Percentiles rank a stretch among this genome's conserved stretches.
phyloP scores from a whole-genome alignment of 441 rosid species.

The Francoa sonchifolia region DNA sequence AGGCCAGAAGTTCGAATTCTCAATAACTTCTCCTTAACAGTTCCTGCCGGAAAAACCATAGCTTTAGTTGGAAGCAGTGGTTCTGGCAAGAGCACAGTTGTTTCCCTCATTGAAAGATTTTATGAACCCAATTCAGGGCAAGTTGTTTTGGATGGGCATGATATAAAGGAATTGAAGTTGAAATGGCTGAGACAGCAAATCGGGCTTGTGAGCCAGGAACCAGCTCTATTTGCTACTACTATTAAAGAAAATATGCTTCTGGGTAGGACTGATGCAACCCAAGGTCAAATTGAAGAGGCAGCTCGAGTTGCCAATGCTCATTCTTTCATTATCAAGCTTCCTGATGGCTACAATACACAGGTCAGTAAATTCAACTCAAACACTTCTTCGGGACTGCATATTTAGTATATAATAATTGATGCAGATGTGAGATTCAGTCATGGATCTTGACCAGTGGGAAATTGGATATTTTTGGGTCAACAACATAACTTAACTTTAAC shows the following conservation, averaged over 20 bases:
- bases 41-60: constrained; percentile 92
- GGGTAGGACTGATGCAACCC: constrained; percentile 85
- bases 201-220: constrained; percentile 98
- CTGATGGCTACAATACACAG: constrained; percentile 94
- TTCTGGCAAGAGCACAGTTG: constrained; percentile 97
- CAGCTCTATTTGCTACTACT: constrained; percentile 87
- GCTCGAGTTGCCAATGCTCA: constrained; percentile 99
- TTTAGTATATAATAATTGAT: no score
- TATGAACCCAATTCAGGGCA: constrained; percentile 91
- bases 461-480: constrained; percentile 35
- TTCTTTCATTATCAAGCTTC: constrained; percentile 87
- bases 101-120: constrained; percentile 94
- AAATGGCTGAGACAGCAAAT: constrained; percentile 93
- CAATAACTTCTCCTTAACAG: constrained; percentile 58
- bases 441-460: constrained; percentile 31
- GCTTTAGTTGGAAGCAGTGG: constrained; percentile 99
- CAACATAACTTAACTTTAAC: constrained; percentile 21
- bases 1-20: constrained; percentile 77
- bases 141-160: constrained; percentile 81
- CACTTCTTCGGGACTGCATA: no score
- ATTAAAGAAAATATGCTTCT: constrained; percentile 87
- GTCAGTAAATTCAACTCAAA: constrained; percentile 22
- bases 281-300: constrained; percentile 81
- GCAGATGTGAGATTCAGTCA: constrained; percentile 18
- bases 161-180: constrained; percentile 63